phyloP scores from a whole-genome alignment of 169 alveolate genomes.

The Plasmodium gaboni region DNA sequence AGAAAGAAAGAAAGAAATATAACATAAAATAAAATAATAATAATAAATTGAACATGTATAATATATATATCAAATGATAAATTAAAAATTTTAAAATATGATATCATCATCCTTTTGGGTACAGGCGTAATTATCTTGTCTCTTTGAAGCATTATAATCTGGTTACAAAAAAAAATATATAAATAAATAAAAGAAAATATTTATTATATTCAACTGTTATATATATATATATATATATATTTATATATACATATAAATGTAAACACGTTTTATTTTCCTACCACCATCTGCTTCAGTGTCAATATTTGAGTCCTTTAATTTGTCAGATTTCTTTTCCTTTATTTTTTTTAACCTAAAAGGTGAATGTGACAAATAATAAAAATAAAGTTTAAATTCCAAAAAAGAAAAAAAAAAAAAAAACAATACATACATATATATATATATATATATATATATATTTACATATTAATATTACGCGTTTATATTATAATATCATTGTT shows the following conservation, averaged over 20 bases:
- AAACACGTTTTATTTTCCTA: too few species aligned
- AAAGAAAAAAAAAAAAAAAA: slow-evolving; percentile 77
- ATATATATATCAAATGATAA: background rate
- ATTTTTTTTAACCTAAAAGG: slow-evolving; percentile 50
- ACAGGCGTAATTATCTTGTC: slow-evolving; percentile 17
- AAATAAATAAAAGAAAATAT: too few species aligned
- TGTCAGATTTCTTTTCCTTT: slow-evolving; percentile 73
- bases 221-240: too few species aligned
- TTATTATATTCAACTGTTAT: too few species aligned
- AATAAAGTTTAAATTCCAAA: background rate
- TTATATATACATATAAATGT: too few species aligned
- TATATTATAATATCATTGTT: slow-evolving; percentile 17
- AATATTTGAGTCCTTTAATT: slow-evolving; percentile 26
- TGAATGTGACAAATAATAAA: background rate
- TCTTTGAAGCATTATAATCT: slow-evolving; percentile 22
- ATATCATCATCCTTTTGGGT: slow-evolving; percentile 73
- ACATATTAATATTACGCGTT: background rate
- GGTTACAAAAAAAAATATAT: background rate
- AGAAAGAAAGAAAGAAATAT: background rate
- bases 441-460: background rate
- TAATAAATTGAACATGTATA: too few species aligned
- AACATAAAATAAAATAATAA: background rate
- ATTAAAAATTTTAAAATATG: slow-evolving; percentile 34
- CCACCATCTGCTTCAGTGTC: slow-evolving; percentile 29
- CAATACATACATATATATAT: background rate